Evolutionary conservation across 1,284 basidiomycete species (phyloP), one percentile per base, ranked within the genome.

Genomic region (Ganoderma meredithae): DNA sequence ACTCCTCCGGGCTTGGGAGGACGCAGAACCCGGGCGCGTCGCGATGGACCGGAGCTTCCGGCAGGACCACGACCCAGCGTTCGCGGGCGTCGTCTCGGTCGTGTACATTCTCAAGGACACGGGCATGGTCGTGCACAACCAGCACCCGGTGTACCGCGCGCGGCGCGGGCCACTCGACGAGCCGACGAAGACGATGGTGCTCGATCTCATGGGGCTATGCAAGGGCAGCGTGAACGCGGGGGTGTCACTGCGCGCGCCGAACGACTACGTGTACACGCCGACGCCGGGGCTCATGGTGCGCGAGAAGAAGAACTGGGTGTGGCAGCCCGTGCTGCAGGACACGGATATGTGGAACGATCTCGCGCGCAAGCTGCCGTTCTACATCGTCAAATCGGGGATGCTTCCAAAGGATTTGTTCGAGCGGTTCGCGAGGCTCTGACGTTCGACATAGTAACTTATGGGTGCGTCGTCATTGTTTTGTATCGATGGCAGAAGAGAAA

Each of bases 21-120:
- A 65, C 19, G 64, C 39, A 2, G 59, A 60, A 58, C 33, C 44
- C n/a, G 63, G 63, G 43, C 63, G 63, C 41, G 12, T n/a, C 31
- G 43, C 43, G 58, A 60, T 65, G 63, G 63, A 65, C 22, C 40
- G 31, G 22, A 58, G 39, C 52, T 62, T 60, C 44, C 44, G 56
- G 19, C 9, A 15, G 25, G 40, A 56, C n/a, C 33, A 53, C 55
- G 55, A 63, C 44, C 61, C 56, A 3, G 22, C 31, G 10, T 63
- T 67, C 44, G 61, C 61, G 1, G 61, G 55, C 19, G 44, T 63
- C 61, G 27, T 65, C 58, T 55, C 59, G 6, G 59, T 61, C 27
- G 39, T 67, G 2, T 67, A 59, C 61, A 41, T 44, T 36, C 55
- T 63, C 61, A 59, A 62, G 60, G 61, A 63, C 25, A 59, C 65